phyloP scores from a whole-genome alignment of 2,329 filamentous ascomycete genomes.

The Penicillium vulpinum region DNA sequence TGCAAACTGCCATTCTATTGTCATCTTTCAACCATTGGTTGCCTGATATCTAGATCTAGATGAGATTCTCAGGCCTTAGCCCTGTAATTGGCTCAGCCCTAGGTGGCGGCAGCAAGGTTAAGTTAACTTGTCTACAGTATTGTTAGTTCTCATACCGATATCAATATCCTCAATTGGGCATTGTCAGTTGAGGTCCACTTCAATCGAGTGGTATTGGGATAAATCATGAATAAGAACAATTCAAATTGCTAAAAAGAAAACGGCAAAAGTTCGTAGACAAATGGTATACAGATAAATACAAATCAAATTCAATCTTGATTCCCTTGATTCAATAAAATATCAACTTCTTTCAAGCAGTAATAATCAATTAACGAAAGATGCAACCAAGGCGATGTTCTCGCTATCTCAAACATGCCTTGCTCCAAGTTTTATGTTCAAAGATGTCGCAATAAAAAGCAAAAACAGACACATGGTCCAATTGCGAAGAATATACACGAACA shows the following conservation, averaged over 20 bases:
- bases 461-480: neutral
- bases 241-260: neutral
- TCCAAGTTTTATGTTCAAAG: neutral
- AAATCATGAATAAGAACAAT: neutral
- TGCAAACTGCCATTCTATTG: too few relatives aligned
- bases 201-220: too few relatives aligned
- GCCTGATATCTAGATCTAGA: too few relatives aligned
- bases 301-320: neutral
- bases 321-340: neutral
- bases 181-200: too few relatives aligned
- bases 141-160: too few relatives aligned
- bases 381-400: neutral
- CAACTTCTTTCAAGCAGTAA: neutral
- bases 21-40: too few relatives aligned
- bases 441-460: neutral
- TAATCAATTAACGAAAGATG: neutral
- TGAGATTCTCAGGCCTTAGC: too few relatives aligned
- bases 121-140: too few relatives aligned
- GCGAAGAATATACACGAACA: neutral
- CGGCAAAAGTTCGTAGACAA: neutral
- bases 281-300: neutral
- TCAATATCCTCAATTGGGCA: too few relatives aligned
- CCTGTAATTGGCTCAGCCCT: too few relatives aligned
- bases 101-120: too few relatives aligned
- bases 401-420: neutral